Conservation (phyloP, 345 rosid genomes). For the Diplotaxis tenuifolia region DNA sequence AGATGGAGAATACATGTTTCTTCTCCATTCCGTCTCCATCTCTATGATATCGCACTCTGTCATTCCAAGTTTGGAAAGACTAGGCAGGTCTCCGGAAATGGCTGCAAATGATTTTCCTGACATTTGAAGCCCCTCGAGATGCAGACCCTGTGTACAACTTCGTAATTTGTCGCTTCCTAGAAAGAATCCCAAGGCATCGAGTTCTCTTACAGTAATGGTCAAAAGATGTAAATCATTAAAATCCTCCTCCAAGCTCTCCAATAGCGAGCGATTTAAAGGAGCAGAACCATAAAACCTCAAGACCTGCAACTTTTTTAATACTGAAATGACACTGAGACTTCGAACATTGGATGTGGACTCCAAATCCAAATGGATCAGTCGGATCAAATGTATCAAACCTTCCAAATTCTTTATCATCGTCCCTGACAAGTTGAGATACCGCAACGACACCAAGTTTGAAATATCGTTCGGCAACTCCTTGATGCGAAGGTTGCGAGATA, state of each 20-base stretch:
- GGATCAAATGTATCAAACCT: neutral
- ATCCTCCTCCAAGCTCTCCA: neutral
- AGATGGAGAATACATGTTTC: neutral
- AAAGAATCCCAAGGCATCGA: neutral
- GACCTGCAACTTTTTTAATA: conserved; percentile 2
- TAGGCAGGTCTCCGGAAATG: neutral
- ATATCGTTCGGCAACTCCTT: neutral
- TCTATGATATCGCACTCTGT: neutral
- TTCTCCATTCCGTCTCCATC: neutral
- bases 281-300: conserved; percentile 4
- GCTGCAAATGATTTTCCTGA: neutral
- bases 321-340: neutral
- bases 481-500: neutral
- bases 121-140: neutral
- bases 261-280: neutral
- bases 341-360: neutral
- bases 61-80: conserved; percentile 12
- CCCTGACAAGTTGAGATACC: conserved; percentile 11
- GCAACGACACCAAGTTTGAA: conserved; percentile 6
- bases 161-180: neutral
- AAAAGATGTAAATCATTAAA: neutral
- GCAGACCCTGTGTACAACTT: neutral
- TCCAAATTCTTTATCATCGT: neutral
- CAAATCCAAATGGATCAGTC: conserved; percentile 18
- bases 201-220: neutral